Evolutionary conservation across 768 basidiomycete species (phyloP).

Genomic region (Butyriboletus loyo): DNA sequence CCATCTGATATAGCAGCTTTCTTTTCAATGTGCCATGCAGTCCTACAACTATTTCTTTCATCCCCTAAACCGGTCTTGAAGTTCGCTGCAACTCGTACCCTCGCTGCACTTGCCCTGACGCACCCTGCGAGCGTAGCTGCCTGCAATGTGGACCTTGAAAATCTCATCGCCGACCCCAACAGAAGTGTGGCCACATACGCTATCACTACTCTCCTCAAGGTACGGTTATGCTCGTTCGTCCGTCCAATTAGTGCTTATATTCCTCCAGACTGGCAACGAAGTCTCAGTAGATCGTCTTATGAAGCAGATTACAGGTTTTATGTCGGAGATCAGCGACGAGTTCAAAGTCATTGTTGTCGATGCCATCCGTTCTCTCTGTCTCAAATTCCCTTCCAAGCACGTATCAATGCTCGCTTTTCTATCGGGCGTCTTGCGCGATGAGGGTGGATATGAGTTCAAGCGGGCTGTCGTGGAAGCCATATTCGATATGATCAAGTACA

Average conservation of each 20-base stretch:
- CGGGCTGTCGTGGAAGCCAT: conserved; percentile 98
- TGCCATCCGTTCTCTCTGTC: conserved; percentile 94
- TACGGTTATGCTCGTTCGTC: conserved; percentile 24
- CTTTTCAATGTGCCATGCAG: conserved; percentile 39
- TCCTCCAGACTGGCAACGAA: conserved; percentile 90
- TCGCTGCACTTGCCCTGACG: conserved; percentile 82
- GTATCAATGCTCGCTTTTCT: conserved; percentile 96
- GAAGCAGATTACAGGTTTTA: conserved; percentile 98
- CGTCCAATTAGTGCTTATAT: conserved; percentile 2
- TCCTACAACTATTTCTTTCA: conserved; percentile 92
- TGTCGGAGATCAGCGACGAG: conserved; percentile 99
- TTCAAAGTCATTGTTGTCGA: conserved; percentile 99
- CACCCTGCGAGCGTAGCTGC: conserved; percentile 85
- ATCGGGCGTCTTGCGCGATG: conserved; percentile 93
- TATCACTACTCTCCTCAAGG: conserved; percentile 97
- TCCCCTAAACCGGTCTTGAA: conserved; percentile 94
- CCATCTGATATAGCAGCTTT: background rate
- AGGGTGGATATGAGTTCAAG: conserved; percentile 99
- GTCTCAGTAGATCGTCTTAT: conserved; percentile 98
- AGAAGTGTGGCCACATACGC: conserved; percentile 97
- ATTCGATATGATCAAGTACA: conserved; percentile 99
- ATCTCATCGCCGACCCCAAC: conserved; percentile 92
- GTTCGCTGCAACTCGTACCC: conserved; percentile 95
- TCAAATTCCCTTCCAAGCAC: conserved; percentile 98
- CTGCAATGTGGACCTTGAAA: conserved; percentile 96